These are phyloP conservation scores for Neurospora sp. DNA, from an alignment of 495 filamentous ascomycete genomes.

Conservation along the genomic window DNA sequence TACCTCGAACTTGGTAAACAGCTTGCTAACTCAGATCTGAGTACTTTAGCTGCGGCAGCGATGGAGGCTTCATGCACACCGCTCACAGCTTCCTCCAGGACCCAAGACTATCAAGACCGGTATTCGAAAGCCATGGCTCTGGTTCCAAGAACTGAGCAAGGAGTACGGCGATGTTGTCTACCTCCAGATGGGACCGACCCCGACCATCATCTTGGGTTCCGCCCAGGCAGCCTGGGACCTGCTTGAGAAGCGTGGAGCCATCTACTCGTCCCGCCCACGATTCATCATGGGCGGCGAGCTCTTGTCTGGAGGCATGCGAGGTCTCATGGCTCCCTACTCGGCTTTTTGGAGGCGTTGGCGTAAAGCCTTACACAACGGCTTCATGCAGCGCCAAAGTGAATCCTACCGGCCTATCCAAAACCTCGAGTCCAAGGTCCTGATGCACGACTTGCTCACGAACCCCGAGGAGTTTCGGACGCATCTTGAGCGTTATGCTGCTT, in stretches of 20 bases:
- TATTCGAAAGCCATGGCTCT: slow-evolving; percentile 45
- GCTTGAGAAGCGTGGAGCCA: slow-evolving; percentile 41
- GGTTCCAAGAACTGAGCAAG: slow-evolving; percentile 46
- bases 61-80: slow-evolving; percentile 23
- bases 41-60: slow-evolving; percentile 13
- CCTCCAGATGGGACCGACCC: slow-evolving; percentile 51
- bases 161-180: slow-evolving; percentile 50
- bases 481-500: slow-evolving; percentile 46
- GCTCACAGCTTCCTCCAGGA: slow-evolving; percentile 23
- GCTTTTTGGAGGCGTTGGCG: slow-evolving; percentile 45
- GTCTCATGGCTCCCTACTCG: slow-evolving; percentile 42
- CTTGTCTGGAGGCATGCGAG: slow-evolving; percentile 35
- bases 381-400: slow-evolving; percentile 43
- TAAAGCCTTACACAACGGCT: slow-evolving; percentile 44
- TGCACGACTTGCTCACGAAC: slow-evolving; percentile 32
- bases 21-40: not conserved
- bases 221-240: slow-evolving; percentile 47
- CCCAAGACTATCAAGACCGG: slow-evolving; percentile 24
- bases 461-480: slow-evolving; percentile 25
- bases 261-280: slow-evolving; percentile 38
- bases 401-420: slow-evolving; percentile 46
- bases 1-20: not conserved
- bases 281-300: slow-evolving; percentile 44
- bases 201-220: slow-evolving; percentile 54
- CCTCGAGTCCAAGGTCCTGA: slow-evolving; percentile 39